Conservation (phyloP, 2,329 filamentous ascomycete genomes). For the Neonectria faginata region DNA sequence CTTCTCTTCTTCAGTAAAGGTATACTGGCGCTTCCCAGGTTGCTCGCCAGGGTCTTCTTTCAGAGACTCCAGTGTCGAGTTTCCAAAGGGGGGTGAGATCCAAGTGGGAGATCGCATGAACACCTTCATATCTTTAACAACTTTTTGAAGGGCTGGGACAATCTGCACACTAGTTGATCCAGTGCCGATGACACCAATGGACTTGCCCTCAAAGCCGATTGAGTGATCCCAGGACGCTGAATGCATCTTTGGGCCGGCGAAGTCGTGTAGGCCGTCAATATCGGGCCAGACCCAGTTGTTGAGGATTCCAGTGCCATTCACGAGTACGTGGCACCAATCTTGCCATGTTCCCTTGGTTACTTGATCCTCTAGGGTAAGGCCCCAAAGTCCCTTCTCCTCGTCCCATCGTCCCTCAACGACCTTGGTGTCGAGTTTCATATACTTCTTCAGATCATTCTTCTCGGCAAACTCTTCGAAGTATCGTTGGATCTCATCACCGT, state of each 20-base stretch:
- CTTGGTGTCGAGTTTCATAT: slow-evolving; percentile 57
- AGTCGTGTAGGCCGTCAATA: slow-evolving; percentile 62
- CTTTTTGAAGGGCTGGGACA: slow-evolving; percentile 57
- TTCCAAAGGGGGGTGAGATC: slow-evolving; percentile 42
- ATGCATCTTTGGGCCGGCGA: slow-evolving; percentile 64
- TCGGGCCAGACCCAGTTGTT: slow-evolving; percentile 65
- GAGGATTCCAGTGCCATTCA: slow-evolving; percentile 62
- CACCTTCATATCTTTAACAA: slow-evolving; percentile 41
- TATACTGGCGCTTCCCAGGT: slow-evolving; percentile 55
- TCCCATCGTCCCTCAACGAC: slow-evolving; percentile 59
- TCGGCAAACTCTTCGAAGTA: slow-evolving; percentile 58
- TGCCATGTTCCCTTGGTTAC: slow-evolving; percentile 34
- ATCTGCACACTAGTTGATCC: slow-evolving; percentile 66
- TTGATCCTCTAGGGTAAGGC: slow-evolving; percentile 44
- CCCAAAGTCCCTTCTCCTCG: slow-evolving; percentile 55
- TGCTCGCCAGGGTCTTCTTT: slow-evolving; percentile 46
- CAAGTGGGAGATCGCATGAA: slow-evolving; percentile 49
- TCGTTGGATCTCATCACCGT: slow-evolving; percentile 56
- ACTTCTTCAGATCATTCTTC: slow-evolving; percentile 53
- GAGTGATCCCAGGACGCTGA: slow-evolving; percentile 61
- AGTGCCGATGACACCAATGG: slow-evolving; percentile 63
- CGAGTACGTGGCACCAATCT: slow-evolving; percentile 60
- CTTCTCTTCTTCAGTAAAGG: slow-evolving; percentile 54
- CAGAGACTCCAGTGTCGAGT: slow-evolving; percentile 46
- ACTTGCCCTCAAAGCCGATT: slow-evolving; percentile 26